These are phyloP conservation scores for Begonia peltatifolia DNA, from an alignment of 306 rosid species.

Conservation along the genomic window DNA sequence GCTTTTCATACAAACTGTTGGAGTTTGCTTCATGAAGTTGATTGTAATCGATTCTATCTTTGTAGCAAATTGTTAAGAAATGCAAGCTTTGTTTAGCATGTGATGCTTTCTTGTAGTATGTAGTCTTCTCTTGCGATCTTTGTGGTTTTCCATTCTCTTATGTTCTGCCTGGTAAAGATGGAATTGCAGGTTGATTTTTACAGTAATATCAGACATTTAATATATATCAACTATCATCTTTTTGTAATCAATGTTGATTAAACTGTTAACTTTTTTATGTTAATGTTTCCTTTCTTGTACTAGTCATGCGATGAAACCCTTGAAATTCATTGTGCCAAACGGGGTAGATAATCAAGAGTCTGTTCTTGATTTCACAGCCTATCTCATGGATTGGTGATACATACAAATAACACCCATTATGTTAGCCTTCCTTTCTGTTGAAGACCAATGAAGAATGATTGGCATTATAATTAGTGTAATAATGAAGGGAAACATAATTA, in stretches of 20 bases:
- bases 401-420: neutral
- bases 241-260: neutral
- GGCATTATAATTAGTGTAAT: neutral
- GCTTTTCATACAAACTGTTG: slow-evolving; percentile 18
- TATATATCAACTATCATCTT: neutral
- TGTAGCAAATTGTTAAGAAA: slow-evolving; percentile 15
- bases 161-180: slow-evolving; percentile 4
- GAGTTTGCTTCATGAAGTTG: slow-evolving; percentile 41
- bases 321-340: no score
- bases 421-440: no score
- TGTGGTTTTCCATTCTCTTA: slow-evolving; percentile 13
- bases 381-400: neutral
- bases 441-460: neutral
- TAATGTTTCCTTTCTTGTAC: slow-evolving; percentile 7
- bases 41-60: slow-evolving; percentile 31
- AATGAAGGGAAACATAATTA: neutral
- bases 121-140: slow-evolving; percentile 20
- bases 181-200: neutral
- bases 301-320: neutral
- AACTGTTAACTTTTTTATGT: neutral
- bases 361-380: no score
- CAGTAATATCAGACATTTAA: neutral
- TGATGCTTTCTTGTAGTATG: slow-evolving; percentile 60
- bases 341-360: no score
- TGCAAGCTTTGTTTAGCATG: slow-evolving; percentile 26